These are phyloP conservation scores for Alternaria infectoria DNA, from an alignment of 2,329 filamentous ascomycete species.

Conservation along the genomic window DNA sequence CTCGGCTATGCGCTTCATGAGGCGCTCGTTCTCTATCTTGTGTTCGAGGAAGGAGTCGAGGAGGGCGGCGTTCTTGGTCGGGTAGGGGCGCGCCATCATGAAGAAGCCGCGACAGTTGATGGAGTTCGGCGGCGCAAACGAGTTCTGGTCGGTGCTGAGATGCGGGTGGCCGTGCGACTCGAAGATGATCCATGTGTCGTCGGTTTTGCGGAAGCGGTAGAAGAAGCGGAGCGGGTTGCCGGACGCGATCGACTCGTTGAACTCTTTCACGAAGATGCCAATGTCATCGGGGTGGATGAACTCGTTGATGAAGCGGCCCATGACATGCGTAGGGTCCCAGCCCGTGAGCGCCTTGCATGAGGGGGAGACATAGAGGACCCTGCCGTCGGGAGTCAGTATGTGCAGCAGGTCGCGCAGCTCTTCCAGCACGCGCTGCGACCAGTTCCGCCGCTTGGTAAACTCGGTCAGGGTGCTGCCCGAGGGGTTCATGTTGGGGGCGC, in stretches of 20 bases:
- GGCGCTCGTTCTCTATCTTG: constrained; percentile 92
- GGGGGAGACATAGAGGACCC: constrained; percentile 84
- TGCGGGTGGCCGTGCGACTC: constrained; percentile 94
- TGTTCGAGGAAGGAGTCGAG: constrained; percentile 94
- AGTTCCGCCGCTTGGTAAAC: constrained; percentile 73
- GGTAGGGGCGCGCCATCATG: constrained; percentile 89
- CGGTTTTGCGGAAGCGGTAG: constrained; percentile 79
- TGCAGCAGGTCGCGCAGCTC: constrained; percentile 89
- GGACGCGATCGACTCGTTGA: constrained; percentile 86
- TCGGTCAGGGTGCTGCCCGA: constrained; percentile 65
- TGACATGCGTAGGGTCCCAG: constrained; percentile 72
- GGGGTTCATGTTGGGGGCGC: constrained; percentile 51
- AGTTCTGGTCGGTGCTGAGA: constrained; percentile 72
- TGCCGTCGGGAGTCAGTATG: constrained; percentile 83
- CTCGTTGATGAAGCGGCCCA: constrained; percentile 78
- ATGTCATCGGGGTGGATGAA: constrained; percentile 87
- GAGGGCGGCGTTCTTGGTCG: constrained; percentile 82
- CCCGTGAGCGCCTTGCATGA: constrained; percentile 78
- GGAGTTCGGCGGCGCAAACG: constrained; percentile 65
- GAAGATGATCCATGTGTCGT: constrained; percentile 78
- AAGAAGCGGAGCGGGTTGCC: constrained; percentile 83
- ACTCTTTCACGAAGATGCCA: constrained; percentile 80
- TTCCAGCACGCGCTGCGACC: constrained; percentile 87
- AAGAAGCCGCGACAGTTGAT: constrained; percentile 85
- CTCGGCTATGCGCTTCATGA: constrained; percentile 83